A percentile compares a stretch with the other conserved stretches of the same genome.
Conservation (phyloP, 1,139 yeast species). For the Blastobotrys elegans region DNA sequence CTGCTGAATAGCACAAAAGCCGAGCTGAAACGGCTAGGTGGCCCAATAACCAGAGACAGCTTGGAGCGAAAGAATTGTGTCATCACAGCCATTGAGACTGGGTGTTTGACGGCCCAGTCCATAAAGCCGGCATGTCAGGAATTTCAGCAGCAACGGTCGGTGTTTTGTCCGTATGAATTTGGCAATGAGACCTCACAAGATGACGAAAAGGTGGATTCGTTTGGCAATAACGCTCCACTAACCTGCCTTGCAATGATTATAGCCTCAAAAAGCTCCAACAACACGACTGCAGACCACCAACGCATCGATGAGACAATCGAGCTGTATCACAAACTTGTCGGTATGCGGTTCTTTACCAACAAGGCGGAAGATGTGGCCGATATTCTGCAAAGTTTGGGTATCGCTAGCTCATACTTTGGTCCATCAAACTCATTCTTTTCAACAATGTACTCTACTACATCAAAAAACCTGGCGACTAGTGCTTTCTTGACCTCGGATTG, state of each 20-base stretch:
- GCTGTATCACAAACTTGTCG: conserved; percentile 45
- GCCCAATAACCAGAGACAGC: conserved; percentile 36
- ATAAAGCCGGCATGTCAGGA: conserved; percentile 36
- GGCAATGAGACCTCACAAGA: conserved; percentile 31
- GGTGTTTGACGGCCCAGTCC: conserved; percentile 28
- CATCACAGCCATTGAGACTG: conserved; percentile 38
- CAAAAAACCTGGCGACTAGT: neutral
- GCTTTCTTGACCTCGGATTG: neutral
- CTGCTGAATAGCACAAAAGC: conserved; percentile 13
- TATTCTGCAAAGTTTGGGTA: conserved; percentile 17
- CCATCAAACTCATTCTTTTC: neutral
- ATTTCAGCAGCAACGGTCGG: conserved; percentile 26
- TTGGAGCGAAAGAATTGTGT: conserved; percentile 41
- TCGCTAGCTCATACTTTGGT: conserved; percentile 38
- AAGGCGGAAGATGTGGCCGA: conserved; percentile 40
- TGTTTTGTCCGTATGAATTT: conserved; percentile 47
- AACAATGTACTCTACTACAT: neutral
- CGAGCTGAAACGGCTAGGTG: conserved; percentile 26
- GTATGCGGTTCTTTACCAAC: conserved; percentile 37
- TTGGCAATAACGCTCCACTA: conserved; percentile 42
- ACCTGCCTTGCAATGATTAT: conserved; percentile 45
- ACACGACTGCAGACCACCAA: neutral
- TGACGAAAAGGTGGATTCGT: conserved; percentile 35
- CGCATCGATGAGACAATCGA: conserved; percentile 36
- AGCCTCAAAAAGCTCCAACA: conserved; percentile 43